Percentiles rank a stretch among this genome's conserved stretches.
These are phyloP conservation scores for Cornus suecica DNA, from an alignment of 148 eudicot genomes.

Conservation along the genomic window DNA sequence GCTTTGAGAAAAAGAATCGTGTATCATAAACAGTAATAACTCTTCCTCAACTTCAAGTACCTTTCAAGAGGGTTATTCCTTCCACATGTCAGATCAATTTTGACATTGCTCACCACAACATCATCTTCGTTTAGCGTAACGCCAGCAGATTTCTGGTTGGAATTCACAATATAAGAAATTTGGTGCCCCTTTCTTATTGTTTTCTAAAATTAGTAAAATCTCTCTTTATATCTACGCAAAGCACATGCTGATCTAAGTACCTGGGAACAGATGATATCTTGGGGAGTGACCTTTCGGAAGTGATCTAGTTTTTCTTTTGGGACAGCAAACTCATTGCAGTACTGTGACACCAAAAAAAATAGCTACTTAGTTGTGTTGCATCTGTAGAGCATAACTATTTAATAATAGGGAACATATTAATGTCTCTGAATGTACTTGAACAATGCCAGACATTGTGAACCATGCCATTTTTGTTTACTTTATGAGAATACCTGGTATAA, in stretches of 20 bases:
- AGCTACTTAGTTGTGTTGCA: not conserved
- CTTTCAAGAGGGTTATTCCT: constrained; percentile 51
- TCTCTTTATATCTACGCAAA: not conserved
- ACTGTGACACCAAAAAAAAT: constrained; percentile 26
- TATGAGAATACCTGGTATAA: constrained; percentile 50
- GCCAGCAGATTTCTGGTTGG: constrained; percentile 36
- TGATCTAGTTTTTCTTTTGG: constrained; percentile 54
- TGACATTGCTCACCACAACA: constrained; percentile 47
- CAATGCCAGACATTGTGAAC: not conserved
- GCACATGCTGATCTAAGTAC: constrained; percentile 17
- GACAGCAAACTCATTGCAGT: constrained; percentile 69
- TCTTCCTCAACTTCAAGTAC: constrained; percentile 18
- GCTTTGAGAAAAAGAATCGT: not conserved
- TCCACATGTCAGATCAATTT: constrained; percentile 61
- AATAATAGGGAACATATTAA: not conserved
- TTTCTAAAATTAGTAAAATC: too few species aligned
- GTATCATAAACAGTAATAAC: not conserved
- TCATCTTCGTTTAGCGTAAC: constrained; percentile 58
- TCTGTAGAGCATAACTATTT: not conserved
- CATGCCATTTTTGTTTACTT: not conserved
- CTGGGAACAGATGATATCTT: constrained; percentile 63
- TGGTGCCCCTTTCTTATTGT: not conserved
- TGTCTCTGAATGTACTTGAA: not conserved
- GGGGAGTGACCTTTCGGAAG: constrained; percentile 42
- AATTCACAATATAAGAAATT: not conserved